phyloP scores from a whole-genome alignment of 352 stramenopile species.

The Halophytophthora batemanensis region DNA sequence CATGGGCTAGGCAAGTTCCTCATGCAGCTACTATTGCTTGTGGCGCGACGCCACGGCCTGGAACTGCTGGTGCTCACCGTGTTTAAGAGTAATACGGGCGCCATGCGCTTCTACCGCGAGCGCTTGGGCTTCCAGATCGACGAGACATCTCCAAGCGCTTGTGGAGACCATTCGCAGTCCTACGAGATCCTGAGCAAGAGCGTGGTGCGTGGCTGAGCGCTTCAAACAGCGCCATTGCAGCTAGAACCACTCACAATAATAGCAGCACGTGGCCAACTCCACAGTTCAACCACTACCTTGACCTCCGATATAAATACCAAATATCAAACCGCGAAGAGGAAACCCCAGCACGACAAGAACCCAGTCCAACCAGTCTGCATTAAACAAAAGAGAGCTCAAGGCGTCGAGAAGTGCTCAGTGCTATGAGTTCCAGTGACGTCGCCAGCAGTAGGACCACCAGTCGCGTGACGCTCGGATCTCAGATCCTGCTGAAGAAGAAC shows the following conservation, averaged over 20 bases:
- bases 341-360: too few relatives aligned
- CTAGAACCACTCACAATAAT: too few relatives aligned
- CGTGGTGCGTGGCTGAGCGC: slow-evolving; percentile 16
- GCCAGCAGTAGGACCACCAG: slow-evolving; percentile 7
- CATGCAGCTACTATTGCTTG: slow-evolving; percentile 88
- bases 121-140: slow-evolving; percentile 88
- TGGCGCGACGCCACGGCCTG: slow-evolving; percentile 78
- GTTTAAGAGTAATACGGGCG: slow-evolving; percentile 87
- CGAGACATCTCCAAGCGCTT: slow-evolving; percentile 85
- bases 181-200: slow-evolving; percentile 87
- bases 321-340: too few relatives aligned
- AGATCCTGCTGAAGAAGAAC: slow-evolving; percentile 69
- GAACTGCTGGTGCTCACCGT: slow-evolving; percentile 93
- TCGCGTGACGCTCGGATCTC: slow-evolving; percentile 38
- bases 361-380: too few relatives aligned
- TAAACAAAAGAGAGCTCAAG: too few relatives aligned
- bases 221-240: too few relatives aligned
- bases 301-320: too few relatives aligned
- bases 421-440: slow-evolving; percentile 15
- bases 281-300: too few relatives aligned
- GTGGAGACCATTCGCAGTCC: slow-evolving; percentile 64
- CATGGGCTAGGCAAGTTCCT: slow-evolving; percentile 87
- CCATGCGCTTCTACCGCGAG: slow-evolving; percentile 89
- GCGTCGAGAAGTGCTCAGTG: too few relatives aligned
- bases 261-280: too few relatives aligned